Evolutionary conservation across 2,329 filamentous ascomycete genomes (phyloP).

Genomic region (Lasiodiplodia citricola): DNA sequence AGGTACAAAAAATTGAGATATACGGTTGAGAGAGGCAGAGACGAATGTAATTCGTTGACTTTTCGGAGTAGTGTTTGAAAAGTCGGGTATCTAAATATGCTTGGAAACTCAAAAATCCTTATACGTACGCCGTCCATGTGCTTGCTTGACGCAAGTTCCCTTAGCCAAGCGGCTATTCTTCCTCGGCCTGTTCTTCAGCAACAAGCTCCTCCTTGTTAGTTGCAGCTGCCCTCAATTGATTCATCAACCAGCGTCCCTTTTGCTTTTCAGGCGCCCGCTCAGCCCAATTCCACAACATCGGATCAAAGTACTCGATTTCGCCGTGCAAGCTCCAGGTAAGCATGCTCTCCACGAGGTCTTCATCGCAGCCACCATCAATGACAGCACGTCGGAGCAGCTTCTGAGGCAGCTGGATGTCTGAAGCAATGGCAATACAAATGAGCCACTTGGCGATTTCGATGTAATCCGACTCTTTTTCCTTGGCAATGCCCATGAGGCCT

Average conservation of each 20-base stretch:
- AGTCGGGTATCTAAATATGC: constrained; percentile 2
- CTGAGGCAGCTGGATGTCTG: neutral
- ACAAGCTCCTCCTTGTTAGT: neutral
- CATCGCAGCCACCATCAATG: neutral
- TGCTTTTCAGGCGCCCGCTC: neutral
- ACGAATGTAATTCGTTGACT: neutral
- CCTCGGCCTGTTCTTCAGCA: neutral
- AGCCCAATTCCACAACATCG: constrained; percentile 22
- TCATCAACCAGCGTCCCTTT: constrained; percentile 12
- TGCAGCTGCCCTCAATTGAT: neutral
- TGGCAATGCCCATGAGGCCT: constrained; percentile 37
- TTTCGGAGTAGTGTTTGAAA: neutral
- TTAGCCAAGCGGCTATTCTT: neutral
- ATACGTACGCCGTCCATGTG: neutral
- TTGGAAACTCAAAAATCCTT: neutral
- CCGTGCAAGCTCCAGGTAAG: neutral
- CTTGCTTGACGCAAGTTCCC: neutral
- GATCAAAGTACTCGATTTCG: constrained; percentile 11
- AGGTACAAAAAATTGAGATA: neutral
- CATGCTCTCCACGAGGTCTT: neutral
- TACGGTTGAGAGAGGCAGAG: neutral
- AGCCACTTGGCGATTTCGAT: constrained; percentile 38
- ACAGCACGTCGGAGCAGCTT: constrained; percentile 7
- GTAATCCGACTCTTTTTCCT: constrained; percentile 31
- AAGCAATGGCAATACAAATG: constrained; percentile 26